phyloP scores from a whole-genome alignment of 352 stramenopile genomes.

The Phytophthora cactorum region DNA sequence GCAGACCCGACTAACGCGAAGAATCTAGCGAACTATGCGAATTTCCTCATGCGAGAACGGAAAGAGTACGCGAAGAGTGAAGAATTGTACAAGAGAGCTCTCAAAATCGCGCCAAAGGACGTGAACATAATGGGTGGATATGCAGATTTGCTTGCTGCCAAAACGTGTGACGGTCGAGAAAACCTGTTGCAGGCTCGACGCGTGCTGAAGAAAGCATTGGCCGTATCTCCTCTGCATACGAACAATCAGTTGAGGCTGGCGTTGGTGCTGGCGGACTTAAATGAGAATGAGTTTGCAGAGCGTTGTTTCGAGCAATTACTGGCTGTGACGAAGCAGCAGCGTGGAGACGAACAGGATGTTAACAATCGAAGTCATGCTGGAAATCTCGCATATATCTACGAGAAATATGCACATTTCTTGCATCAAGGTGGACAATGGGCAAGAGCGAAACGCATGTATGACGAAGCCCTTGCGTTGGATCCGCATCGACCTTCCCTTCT shows the following conservation, averaged over 20 bases:
- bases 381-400: slow-evolving; percentile 11
- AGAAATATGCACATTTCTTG: slow-evolving; percentile 24
- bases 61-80: slow-evolving; percentile 36
- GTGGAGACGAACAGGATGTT: background rate
- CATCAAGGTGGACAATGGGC: slow-evolving; percentile 18
- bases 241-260: slow-evolving; percentile 33
- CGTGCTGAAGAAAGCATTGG: slow-evolving; percentile 33
- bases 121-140: slow-evolving; percentile 39
- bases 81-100: slow-evolving; percentile 33
- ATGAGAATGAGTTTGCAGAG: slow-evolving; percentile 11
- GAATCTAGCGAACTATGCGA: slow-evolving; percentile 40
- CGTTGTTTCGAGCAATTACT: slow-evolving; percentile 22
- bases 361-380: background rate
- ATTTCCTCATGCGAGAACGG: slow-evolving; percentile 38
- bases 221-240: slow-evolving; percentile 19
- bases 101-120: slow-evolving; percentile 29
- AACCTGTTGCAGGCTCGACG: slow-evolving; percentile 16
- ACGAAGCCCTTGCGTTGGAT: slow-evolving; percentile 17
- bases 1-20: slow-evolving; percentile 24
- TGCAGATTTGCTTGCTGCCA: slow-evolving; percentile 31
- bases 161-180: background rate
- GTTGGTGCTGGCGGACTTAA: slow-evolving; percentile 15
- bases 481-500: slow-evolving; percentile 21
- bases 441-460: slow-evolving; percentile 25
- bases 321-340: background rate